Base-by-base conservation (phyloP, 2,329 filamentous ascomycete genomes). In the Xylaria sp. region DNA sequence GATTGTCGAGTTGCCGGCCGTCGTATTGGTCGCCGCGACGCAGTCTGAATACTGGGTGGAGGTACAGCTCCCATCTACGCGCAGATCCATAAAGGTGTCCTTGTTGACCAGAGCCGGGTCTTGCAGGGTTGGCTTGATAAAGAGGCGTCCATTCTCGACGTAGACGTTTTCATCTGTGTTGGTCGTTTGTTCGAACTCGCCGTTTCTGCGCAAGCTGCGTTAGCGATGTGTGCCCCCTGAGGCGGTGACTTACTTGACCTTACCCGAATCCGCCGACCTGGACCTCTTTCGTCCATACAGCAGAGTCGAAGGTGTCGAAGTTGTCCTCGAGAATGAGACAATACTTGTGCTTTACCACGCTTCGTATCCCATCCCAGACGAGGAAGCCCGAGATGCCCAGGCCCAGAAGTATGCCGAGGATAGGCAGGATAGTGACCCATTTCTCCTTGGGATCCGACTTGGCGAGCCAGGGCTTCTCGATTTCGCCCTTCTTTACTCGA, bases 371-470 rank as follows among this genome's bases (percentile, higher is more conserved):
- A 65, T 92, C 87, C 80, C 86, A 94, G 52, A 94, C 78, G 50
- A 94, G 75, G 68, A 92, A 83, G 1, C 80, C 90, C 0, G 87
- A 83, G 47, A 92, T 76, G 2, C 73, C 82, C 42, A 93, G 71
- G 11, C 91, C 91, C 11, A 92, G 62, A 2, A 86, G 52, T 54
- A 94, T 83, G 52, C 90, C 90, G 23, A 91, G 71, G 48, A 92
- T 70, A 2, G 90, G 90, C 59, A 95, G 82, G 63, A 93, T 91
- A 2, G 87, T 92, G 7, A 91, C 86, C 90, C 90, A 94, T 77
- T 91, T 94, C 79, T 93, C 89, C 72, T 86, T 88, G 10, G 88
- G 86, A 65, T 92, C 87, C 59, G 79, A 85, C 70, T 86, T 87
- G n/a, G 82, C 75, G 46, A 88, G 75, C 91, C 91, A 94, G 10